Evolutionary conservation across 495 filamentous ascomycete species (phyloP).

Genomic region (Neurospora sp.): DNA sequence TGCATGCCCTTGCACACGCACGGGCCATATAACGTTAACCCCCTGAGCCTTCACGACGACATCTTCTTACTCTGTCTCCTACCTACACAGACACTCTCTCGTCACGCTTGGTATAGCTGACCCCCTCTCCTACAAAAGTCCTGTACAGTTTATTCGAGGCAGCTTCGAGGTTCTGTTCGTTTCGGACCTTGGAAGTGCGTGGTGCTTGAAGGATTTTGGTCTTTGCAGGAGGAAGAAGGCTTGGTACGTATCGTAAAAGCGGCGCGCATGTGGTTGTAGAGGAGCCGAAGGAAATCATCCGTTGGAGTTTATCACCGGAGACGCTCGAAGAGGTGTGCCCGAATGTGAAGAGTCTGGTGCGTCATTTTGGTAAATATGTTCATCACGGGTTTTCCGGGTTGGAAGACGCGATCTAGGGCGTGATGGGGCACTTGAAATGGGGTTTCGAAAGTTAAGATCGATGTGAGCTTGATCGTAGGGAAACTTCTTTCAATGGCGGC

Average conservation of each 20-base stretch:
- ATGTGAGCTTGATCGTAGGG: not conserved
- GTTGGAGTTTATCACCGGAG: not conserved
- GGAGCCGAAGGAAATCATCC: not conserved
- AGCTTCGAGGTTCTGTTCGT: not conserved
- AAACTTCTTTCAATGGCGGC: no score
- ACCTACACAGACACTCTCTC: not conserved
- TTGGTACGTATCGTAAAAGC: not conserved
- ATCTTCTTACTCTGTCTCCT: not conserved
- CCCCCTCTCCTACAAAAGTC: not conserved
- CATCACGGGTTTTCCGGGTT: not conserved
- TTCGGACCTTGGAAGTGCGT: not conserved
- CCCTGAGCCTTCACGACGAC: not conserved
- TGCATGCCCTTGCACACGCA: not conserved
- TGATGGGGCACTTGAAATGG: not conserved
- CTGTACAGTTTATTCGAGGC: not conserved
- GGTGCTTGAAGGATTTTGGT: not conserved
- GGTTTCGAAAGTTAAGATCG: not conserved
- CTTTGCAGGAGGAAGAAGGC: not conserved
- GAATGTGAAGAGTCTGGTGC: not conserved
- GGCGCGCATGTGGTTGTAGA: not conserved
- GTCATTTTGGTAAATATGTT: not conserved
- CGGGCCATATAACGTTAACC: not conserved
- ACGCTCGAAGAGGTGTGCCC: not conserved
- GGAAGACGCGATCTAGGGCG: no score
- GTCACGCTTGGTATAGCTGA: not conserved